Evolutionary conservation across 164 flowering plant genomes (phyloP), one percentile per base, ranked within the genome.

Genomic region (Tetrastigma voinierianum): DNA sequence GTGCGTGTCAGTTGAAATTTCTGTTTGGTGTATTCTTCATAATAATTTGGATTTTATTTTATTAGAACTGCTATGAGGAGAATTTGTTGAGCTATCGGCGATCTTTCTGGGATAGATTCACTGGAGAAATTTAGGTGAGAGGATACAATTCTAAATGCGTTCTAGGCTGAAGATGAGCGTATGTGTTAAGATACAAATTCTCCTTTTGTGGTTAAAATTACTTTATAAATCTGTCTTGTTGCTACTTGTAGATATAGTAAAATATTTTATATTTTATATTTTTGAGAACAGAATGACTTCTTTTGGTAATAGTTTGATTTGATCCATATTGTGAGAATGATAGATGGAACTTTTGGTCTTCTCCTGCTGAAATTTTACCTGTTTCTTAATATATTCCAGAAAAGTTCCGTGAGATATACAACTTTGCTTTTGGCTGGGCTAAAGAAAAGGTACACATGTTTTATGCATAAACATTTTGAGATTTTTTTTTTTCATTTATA

Each of bases 381-480:
- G 17, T 51, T 70, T 62, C 7, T 68, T 59, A 10, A 59, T 25
- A 25, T 51, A 85, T 20, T 75, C 32, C 94, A 96, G 99, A 88
- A 48, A 96, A 92, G 76, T 93, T 96, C 70, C 90, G 93, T 24
- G 98, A 96, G 73, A 88, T 96, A 77, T 93, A 96, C 72, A 87
- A 86, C 77, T 96, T 92, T 80, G 95, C 99, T 15, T 95, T 93
- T 80, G 90, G 86, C 58, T 96, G 99, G 99, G 99, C 99, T 62
- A 90, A 87, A 81, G n/a, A n/a, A 81, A 96, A 96, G 97, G 99
- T 96, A 80, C 47, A 59, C 1, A 20, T 45, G 16, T 46, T 8
- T 59, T 46, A 19, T 19, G n/a, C n/a, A 59, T 54, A 9, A 45
- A 11, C 9, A 59, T 44, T n/a, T 20, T 62, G 43, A 46, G 16